Evolutionary conservation across 139 green algal genomes (phyloP), one percentile per base, ranked within the genome.

Genomic region (Micractinium conductrix): DNA sequence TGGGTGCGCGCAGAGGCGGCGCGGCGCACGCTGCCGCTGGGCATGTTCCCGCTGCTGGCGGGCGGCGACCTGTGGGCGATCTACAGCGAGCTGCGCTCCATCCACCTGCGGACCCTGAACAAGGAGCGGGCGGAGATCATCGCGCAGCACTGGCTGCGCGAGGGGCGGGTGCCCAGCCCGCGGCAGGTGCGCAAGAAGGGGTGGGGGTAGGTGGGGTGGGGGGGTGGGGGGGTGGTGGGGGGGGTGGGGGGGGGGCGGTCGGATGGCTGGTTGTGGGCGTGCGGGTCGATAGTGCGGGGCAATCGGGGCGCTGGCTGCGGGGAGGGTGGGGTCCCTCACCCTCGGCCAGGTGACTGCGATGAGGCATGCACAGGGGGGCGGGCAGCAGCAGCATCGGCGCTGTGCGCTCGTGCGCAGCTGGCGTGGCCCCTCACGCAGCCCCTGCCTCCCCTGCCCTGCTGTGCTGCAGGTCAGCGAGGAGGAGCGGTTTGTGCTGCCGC

Each of bases 71-170:
- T 97, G 43, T 88, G 78, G 65, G 74, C 83, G 68, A 96, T 98
- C 74, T 93, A 94, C 81, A 21, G 17, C 21, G 95, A 98, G 91
- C 88, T 98, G 65, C 94, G 94, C 79, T 88, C 93, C 22, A 92
- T 98, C 63, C 93, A 97, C 83, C 91, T 98, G 80, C 86, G 92
- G 6, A 96, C 89, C 17, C 88, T 98, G 33, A 98, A 98, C 84
- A 91, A 93, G 58, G 94, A 97, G 91, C 87, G 95, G 0, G 92
- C 91, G 17, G 95, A 98, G 88, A 93, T 98, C 82, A 85, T 96
- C 33, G 92, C 93, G 0, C 86, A 93, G 80, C 40, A 74, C 19
- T 98, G 93, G 92, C 76, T 97, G 38, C n/a, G 78, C 2, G 58
- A 67, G 28, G 87, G 91, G 24, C 21, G 43, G 70, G 87, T 93